Conservation (phyloP, 148 eudicot genomes). For the Diospyros kaki region DNA sequence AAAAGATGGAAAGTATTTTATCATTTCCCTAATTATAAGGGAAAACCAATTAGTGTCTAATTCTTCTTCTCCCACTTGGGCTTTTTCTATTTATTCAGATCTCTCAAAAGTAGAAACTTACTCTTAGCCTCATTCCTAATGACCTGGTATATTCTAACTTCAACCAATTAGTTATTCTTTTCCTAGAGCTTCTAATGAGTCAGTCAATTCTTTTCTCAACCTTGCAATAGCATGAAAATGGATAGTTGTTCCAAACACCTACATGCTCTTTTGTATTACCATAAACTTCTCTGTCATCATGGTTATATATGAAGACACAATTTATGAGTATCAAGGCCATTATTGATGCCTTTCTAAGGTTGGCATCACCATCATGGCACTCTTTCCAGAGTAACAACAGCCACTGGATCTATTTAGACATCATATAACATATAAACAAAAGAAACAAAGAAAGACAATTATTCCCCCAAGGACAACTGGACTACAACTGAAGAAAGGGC, state of each 20-base stretch:
- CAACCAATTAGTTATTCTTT: not conserved
- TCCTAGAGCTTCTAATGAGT: not conserved
- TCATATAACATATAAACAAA: not conserved
- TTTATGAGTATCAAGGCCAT: not conserved
- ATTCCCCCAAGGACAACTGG: not conserved
- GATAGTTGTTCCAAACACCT: not conserved
- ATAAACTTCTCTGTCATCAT: not conserved
- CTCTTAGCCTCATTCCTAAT: not conserved
- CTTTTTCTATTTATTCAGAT: not conserved
- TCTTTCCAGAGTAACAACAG: not conserved
- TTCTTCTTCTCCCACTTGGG: not conserved
- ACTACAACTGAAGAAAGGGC: not conserved
- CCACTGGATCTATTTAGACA: not conserved
- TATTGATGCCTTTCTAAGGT: not conserved
- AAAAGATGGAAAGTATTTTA: not conserved
- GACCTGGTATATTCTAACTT: not conserved
- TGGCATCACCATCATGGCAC: not conserved
- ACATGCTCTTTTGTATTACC: not conserved
- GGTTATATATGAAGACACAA: not conserved
- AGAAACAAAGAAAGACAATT: not conserved
- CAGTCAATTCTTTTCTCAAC: not conserved
- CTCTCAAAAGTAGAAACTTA: not conserved
- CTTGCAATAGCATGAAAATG: not conserved
- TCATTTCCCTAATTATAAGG: not conserved
- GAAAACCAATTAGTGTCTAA: not conserved